Evolutionary conservation across 495 filamentous ascomycete genomes (phyloP), one percentile per base, ranked within the genome.

Genomic region (Tricharina praecox): DNA sequence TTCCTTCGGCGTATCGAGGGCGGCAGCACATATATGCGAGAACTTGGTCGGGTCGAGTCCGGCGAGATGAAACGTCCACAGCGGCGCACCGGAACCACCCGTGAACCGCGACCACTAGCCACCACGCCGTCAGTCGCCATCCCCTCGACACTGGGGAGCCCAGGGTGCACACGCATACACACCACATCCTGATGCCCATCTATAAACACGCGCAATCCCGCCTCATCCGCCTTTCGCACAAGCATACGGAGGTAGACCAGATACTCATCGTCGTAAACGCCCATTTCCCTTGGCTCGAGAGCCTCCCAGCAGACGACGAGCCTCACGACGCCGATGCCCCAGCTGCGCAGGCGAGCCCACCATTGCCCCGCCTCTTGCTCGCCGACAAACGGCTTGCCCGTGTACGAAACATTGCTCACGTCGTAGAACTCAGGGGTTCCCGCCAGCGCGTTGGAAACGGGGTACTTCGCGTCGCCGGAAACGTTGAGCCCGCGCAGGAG

Each of bases 271-370:
- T 85, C 79, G 58, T 83, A 85, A 34, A 44, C 56, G 35, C 41
- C 59, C 56, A 61, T 59, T 11, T 50, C 48, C 23, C 41, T 47
- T 5, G 78, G 76, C 59, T 85, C 79, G 45, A 85, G 75, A 18
- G 80, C 80, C 55, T 85, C 79, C 79, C 79, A 85, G 0, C 77
- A 80, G 52, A 81, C 81, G 36, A 85, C 67, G 52, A 82, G 81
- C 52, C 79, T 64, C 18, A 82, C 76, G 0, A 74, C 71, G 58
- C 81, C 81, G 51, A 82, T 79, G 3, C 79, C 79, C 77, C 75
- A 81, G 61, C 70, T 72, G 42, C 68, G 69, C 39, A 85, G 62
- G 34, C 75, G 62, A 3, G 69, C 63, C 58, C 82, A 81, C 56
- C 83, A 81, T 3, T 61, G 63, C 45, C 73, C 68, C 5, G 79